Evolutionary conservation across 495 filamentous ascomycete genomes (phyloP), one percentile per base, ranked within the genome.

Genomic region (Bathelium albidoporum): DNA sequence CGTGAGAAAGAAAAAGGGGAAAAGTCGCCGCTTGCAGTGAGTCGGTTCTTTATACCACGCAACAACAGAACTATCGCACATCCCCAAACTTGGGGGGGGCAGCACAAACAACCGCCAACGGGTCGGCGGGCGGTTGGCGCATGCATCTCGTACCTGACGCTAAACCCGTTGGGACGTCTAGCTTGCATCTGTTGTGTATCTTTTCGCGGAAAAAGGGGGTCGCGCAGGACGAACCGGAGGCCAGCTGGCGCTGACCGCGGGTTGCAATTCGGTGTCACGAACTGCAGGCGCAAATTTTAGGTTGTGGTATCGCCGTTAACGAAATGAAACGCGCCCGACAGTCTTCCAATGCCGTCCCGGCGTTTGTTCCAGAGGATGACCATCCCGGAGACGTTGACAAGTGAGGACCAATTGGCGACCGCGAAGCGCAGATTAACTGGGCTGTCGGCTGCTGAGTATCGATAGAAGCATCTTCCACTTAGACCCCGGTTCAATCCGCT

Each of bases 1-100:
- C 32, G 62, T 36, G 59, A 43, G 39, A 60, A 58, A 14, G 59
- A 59, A 24, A 29, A 61, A 55, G 29, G 20, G 34, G 31, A 63
- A 41, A 29, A 12, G 5, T 16, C 5, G 16, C 44, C 22, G 49
- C 16, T 28, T 11, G 49, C 24, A 28, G 49, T 24, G 49, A 29
- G 49, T 28, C 10, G 49, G 22, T 55, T 55, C 49, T 55, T 55
- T 55, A 55, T 55, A 55, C 49, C 49, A 24, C 24, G 24, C 22
- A 28, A 5, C 1, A n/a, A 20, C 49, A 26, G 29, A 29, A n/a
- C 11, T 9, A 55, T 49, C 49, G 5, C 44, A 49, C 5, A 20
- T 20, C 7, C 22, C 12, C 49, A 7, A 29, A 20, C 9, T 20
- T n/a, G 49, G 49, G 22, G 20, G 49, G 49, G 1, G 44, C 16